phyloP scores from a whole-genome alignment of 768 basidiomycete genomes.

The Auricularia sp. region DNA sequence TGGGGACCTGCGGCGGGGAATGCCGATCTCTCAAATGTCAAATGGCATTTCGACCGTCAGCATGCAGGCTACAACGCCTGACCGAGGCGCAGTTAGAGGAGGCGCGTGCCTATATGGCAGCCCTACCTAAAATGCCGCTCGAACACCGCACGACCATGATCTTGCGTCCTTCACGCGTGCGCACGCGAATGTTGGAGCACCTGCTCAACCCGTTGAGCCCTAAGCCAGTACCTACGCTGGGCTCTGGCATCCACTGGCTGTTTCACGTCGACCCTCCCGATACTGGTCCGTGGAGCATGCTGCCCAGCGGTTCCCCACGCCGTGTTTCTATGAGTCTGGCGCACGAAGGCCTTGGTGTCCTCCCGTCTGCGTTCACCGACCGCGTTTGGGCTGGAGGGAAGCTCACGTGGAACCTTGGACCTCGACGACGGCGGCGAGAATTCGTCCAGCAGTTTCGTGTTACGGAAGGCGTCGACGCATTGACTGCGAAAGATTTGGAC shows the following conservation, averaged over 20 bases:
- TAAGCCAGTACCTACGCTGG: background rate
- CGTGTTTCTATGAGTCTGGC: background rate
- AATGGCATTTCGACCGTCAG: background rate
- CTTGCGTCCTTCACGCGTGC: background rate
- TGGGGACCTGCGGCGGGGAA: too few relatives aligned
- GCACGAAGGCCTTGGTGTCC: background rate
- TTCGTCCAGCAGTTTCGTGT: background rate
- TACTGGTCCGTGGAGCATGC: background rate
- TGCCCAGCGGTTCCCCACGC: background rate
- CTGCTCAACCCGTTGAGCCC: background rate
- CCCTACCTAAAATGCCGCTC: background rate
- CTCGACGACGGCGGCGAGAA: background rate
- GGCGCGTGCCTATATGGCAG: background rate
- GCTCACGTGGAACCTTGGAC: background rate
- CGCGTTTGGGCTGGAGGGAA: background rate
- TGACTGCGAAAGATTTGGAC: background rate
- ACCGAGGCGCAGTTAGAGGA: background rate
- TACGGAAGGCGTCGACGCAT: background rate
- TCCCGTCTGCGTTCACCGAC: background rate
- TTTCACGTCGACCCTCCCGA: background rate
- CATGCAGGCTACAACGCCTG: background rate
- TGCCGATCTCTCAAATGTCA: background rate
- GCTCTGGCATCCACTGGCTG: background rate
- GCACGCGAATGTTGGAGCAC: background rate
- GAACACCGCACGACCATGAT: background rate